Base-by-base conservation (phyloP, 2,329 filamentous ascomycete genomes). In the Emmonsia crescens region DNA sequence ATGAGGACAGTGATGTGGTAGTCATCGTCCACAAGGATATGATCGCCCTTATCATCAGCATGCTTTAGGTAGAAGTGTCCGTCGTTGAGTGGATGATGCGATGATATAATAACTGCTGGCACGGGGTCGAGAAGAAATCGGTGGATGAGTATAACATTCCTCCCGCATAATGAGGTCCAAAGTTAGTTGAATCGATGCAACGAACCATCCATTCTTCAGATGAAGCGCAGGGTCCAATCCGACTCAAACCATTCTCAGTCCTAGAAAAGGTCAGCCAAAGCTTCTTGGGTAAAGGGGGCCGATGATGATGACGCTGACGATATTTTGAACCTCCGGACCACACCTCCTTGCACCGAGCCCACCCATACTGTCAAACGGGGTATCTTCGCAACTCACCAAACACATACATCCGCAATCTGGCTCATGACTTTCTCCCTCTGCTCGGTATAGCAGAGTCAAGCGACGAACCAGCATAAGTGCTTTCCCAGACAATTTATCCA, bases 1-100 rank as follows among this genome's bases (percentile, higher is more conserved):
- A 81, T 77, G 38, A 82, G 77, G 0, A 77, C 78, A 5, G 75
- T 80, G 40, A 82, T 75, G 61, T 79, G 77, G 62, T 72, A 78
- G 8, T 78, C 56, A 3, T 78, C 71, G 62, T 82, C 75, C 1
- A 76, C 74, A 0, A 82, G 69, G 16, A 82, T 74, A 56, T 81
- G 78, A 59, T 80, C 77, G 2, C 76, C 78, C 65, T 80, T 82
- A 63, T 81, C 78, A 61, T 79, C 75, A n/a, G 72, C 67, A 65
- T 79, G 74, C 64, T 78, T 80, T 9, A 82, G 67, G 61, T 76
- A 80, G 67, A 75, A 81, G 29, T 66, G 68, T 3, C 68, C 63
- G 36, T 71, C 68, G 38, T 42, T 42, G 12, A 40, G 10, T 2
- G 38, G 14, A 42, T 42, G 38, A 42, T 42, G 5, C 12, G 38